Percentiles rank a stretch among this genome's conserved stretches.
These are phyloP conservation scores for Ophiostoma populinum DNA, from an alignment of 2,329 filamentous ascomycete species.

Conservation along the genomic window DNA sequence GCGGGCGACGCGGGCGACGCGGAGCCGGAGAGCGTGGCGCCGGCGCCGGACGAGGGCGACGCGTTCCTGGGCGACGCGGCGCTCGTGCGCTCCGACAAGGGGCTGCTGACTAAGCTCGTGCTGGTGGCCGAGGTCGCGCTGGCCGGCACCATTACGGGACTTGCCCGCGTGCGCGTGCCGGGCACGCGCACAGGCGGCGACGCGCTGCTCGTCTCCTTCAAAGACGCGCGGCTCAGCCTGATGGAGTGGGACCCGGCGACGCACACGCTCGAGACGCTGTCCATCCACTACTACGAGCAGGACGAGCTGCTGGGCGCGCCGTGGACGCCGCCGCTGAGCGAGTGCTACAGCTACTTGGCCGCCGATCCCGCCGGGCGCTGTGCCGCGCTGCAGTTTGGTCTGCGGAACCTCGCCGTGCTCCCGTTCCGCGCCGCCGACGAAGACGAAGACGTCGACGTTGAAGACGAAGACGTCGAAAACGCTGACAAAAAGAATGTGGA, in stretches of 20 bases:
- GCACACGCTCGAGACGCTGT: constrained; percentile 67
- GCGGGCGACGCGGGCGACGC: constrained; percentile 19
- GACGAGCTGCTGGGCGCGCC: constrained; percentile 72
- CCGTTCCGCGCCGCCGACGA: constrained; percentile 78
- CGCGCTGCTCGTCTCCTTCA: constrained; percentile 65
- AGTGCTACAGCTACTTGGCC: constrained; percentile 64
- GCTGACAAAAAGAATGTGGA: constrained; percentile 54
- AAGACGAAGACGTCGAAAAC: constrained; percentile 54
- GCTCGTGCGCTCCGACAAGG: constrained; percentile 42
- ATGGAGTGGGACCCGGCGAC: constrained; percentile 83
- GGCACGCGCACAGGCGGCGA: constrained; percentile 67
- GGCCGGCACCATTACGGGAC: constrained; percentile 66
- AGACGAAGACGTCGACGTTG: constrained; percentile 50
- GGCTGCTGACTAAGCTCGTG: constrained; percentile 58
- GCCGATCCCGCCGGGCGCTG: constrained; percentile 87
- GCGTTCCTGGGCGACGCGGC: constrained; percentile 48
- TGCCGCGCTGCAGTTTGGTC: constrained; percentile 82
- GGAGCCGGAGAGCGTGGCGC: no score
- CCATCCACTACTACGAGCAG: constrained; percentile 95
- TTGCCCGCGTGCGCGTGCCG: constrained; percentile 59
- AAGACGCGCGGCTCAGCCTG: constrained; percentile 83
- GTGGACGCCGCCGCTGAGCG: constrained; percentile 59
- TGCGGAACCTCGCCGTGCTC: constrained; percentile 76
- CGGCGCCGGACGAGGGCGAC: constrained; percentile 36
- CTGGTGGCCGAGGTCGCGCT: constrained; percentile 73